Percentiles rank a stretch among this genome's conserved stretches.
Conservation (phyloP, 345 rosid species). For the Noccaea caerulescens region DNA sequence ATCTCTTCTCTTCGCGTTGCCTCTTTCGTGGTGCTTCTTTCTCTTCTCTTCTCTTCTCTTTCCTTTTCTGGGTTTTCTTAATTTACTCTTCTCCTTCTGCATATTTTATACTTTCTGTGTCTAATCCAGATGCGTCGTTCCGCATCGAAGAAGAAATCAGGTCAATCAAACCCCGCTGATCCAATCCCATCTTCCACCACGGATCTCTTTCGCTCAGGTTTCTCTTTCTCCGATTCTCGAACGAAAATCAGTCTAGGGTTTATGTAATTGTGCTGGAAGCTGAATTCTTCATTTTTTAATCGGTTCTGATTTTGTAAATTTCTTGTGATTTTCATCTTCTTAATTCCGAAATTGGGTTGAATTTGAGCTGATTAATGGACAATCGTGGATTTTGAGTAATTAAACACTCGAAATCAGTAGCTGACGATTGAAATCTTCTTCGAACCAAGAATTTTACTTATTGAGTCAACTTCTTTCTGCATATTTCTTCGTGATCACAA, state of each 20-base stretch:
- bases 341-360: background rate
- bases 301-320: background rate
- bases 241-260: slow-evolving; percentile 36
- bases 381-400: background rate
- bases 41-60: slow-evolving; percentile 33
- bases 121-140: slow-evolving; percentile 81
- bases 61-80: slow-evolving; percentile 32
- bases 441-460: background rate
- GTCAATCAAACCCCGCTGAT: slow-evolving; percentile 62
- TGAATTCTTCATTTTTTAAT: background rate
- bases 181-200: slow-evolving; percentile 63
- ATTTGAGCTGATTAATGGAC: background rate
- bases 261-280: background rate
- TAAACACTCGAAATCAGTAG: slow-evolving; percentile 1
- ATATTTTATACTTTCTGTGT: background rate
- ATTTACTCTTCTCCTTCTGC: background rate
- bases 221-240: background rate
- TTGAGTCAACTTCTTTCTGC: background rate
- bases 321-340: background rate
- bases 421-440: slow-evolving; percentile 5
- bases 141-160: slow-evolving; percentile 75
- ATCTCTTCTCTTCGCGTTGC: background rate
- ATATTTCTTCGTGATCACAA: background rate
- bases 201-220: slow-evolving; percentile 96
- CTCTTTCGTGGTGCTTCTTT: slow-evolving; percentile 36